These are phyloP conservation scores for Plasmopara muralis DNA, from an alignment of 352 stramenopile genomes.

Conservation along the genomic window DNA sequence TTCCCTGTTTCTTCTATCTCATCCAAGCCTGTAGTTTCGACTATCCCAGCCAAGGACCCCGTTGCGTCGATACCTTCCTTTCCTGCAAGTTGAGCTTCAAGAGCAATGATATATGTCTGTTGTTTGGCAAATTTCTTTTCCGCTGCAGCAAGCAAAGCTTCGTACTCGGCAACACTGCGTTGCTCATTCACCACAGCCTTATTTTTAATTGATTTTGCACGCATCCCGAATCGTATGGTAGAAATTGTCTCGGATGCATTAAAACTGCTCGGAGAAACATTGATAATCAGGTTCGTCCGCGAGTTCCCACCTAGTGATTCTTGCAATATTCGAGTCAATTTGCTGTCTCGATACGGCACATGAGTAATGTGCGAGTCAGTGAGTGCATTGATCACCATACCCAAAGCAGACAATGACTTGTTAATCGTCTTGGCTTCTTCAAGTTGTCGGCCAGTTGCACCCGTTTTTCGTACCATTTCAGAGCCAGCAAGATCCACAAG, in stretches of 20 bases:
- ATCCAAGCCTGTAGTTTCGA: constrained; percentile 2
- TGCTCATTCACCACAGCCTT: constrained; percentile 92
- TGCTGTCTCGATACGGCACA: constrained; percentile 88
- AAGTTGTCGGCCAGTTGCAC: constrained; percentile 82
- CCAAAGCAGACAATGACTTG: constrained; percentile 89
- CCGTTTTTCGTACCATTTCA: constrained; percentile 93
- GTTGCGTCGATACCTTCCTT: constrained; percentile 14
- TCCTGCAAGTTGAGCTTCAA: constrained; percentile 54
- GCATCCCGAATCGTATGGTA: constrained; percentile 87
- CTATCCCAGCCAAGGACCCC: constrained; percentile 1
- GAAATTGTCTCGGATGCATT: constrained; percentile 90
- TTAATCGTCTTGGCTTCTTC: constrained; percentile 97
- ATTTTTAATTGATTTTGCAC: constrained; percentile 94
- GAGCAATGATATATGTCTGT: constrained; percentile 75
- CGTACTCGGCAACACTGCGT: constrained; percentile 88
- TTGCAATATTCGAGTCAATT: constrained; percentile 89
- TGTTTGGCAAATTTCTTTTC: constrained; percentile 80
- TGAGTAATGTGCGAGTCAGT: constrained; percentile 75
- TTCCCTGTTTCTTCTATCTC: constrained; percentile 3
- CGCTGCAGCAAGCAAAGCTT: constrained; percentile 69
- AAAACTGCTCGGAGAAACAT: constrained; percentile 84
- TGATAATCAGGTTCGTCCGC: constrained; percentile 91
- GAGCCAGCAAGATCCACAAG: constrained; percentile 92
- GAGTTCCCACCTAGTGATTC: constrained; percentile 92
- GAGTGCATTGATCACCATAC: constrained; percentile 93